Base-by-base conservation (phyloP, 75 land plant genomes). In the Selaginella tamariscina region DNA sequence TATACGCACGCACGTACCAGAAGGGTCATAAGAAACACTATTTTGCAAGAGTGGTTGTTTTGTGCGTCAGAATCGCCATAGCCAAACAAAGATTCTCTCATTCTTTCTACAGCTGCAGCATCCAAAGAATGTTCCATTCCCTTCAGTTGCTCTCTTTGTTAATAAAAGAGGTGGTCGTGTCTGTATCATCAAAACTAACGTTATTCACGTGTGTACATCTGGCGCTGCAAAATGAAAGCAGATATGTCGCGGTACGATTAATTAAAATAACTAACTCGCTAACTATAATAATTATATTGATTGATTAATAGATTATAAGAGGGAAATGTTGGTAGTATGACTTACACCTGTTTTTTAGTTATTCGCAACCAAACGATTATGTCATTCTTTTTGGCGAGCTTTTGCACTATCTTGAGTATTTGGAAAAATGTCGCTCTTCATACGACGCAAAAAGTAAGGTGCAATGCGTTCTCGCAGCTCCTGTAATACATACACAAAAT, bases 361-460 rank as follows among this genome's bases (percentile, higher is more conserved):
- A 91, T 72, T 63, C 75, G 81, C 55, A 95, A 74, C 99, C 99
- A 95, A 9, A 89, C 88, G 73, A 95, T 95, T 0, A 95, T 77
- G 80, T 95, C 99, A 75, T 79, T 81, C 75, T 95, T 95, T 60
- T 74, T 77, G 20, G 99, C 78, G 54, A 95, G 79, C 68, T 77
- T 76, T 2, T 54, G 62, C 30, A 30, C 74, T 54, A 72, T 60
- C 59, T 26, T 74, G 72, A 32, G 72, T 72, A 21, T 82, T 79
- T 29, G 67, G 70, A 71, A 87, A 90, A 8, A 95, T 91, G 64
- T 95, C 92, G 78, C 81, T 84, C 73, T 95, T 95, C 65, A 95
- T 23, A 15, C 99, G 91, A 8, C 99, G 86, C 75, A 95, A 70
- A 66, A 95, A 95, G 65, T 85, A 95, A 24, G 99, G 99, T 29